Conservation (phyloP, 345 rosid genomes). For the Gossypium rotundifolium region DNA sequence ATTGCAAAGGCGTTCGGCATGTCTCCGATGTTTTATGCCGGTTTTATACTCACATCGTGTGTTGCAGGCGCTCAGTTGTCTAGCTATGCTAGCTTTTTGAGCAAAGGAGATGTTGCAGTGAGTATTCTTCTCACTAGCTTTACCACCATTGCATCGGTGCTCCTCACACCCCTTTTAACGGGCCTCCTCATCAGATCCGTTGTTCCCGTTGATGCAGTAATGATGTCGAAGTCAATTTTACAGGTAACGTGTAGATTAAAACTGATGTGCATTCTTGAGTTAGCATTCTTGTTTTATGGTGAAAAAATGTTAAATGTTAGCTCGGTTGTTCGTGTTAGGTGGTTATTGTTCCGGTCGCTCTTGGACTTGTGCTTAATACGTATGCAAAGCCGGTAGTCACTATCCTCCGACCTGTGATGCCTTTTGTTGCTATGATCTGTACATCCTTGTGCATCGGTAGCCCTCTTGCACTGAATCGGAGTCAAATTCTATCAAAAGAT, state of each 20-base stretch:
- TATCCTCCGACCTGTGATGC: slow-evolving; percentile 74
- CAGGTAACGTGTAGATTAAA: slow-evolving; percentile 41
- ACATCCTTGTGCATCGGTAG: slow-evolving; percentile 87
- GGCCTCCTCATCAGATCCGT: slow-evolving; percentile 87
- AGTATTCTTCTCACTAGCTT: slow-evolving; percentile 90
- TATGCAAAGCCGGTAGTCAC: slow-evolving; percentile 76
- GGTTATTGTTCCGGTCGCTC: slow-evolving; percentile 77
- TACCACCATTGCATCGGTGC: slow-evolving; percentile 72
- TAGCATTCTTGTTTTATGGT: neutral
- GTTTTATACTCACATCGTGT: slow-evolving; percentile 82
- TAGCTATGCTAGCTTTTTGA: slow-evolving; percentile 67
- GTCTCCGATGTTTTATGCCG: slow-evolving; percentile 65
- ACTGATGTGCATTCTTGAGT: neutral
- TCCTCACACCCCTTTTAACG: slow-evolving; percentile 58
- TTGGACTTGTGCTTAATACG: slow-evolving; percentile 77
- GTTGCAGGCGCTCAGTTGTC: slow-evolving; percentile 94
- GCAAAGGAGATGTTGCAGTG: slow-evolving; percentile 88
- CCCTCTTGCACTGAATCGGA: slow-evolving; percentile 74
- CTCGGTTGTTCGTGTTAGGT: slow-evolving; percentile 40
- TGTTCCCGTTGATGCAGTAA: slow-evolving; percentile 83
- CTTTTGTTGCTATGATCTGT: slow-evolving; percentile 87
- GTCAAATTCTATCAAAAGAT: slow-evolving; percentile 64
- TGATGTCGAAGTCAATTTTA: slow-evolving; percentile 92
- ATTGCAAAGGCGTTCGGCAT: slow-evolving; percentile 73
- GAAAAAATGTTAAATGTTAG: neutral